Percentiles rank a stretch among this genome's conserved stretches.
phyloP scores from a whole-genome alignment of 2,329 filamentous ascomycete genomes.

The Tolypocladium paradoxum region DNA sequence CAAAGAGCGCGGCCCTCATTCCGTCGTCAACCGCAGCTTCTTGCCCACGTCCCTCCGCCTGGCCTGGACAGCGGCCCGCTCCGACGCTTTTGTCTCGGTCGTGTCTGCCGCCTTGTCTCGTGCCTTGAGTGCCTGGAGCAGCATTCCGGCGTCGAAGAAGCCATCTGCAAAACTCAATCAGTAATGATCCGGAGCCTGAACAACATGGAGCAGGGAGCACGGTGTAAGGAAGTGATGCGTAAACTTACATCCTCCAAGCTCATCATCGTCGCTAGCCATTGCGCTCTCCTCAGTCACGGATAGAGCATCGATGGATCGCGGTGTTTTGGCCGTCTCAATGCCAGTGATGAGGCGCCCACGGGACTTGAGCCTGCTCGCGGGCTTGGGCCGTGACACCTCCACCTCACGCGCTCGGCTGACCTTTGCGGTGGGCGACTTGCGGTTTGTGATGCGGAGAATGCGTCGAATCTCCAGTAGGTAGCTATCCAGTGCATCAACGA shows the following conservation, averaged over 20 bases:
- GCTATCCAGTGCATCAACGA: slow-evolving; percentile 78
- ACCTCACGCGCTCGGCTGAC: slow-evolving; percentile 44
- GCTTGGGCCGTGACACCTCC: slow-evolving; percentile 28
- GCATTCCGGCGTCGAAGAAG: slow-evolving; percentile 95
- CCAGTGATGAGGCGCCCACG: slow-evolving; percentile 62
- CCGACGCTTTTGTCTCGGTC: slow-evolving; percentile 42
- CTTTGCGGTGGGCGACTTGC: slow-evolving; percentile 30
- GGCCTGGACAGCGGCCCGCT: slow-evolving; percentile 48
- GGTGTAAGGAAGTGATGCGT: neutral
- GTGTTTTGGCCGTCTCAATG: slow-evolving; percentile 32
- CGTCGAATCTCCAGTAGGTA: slow-evolving; percentile 88
- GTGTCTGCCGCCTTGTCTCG: slow-evolving; percentile 44
- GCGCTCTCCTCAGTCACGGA: slow-evolving; percentile 60
- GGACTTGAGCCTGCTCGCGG: slow-evolving; percentile 48
- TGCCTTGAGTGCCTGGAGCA: slow-evolving; percentile 75
- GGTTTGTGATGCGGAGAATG: slow-evolving; percentile 59
- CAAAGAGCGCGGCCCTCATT: slow-evolving; percentile 1
- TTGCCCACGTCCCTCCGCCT: slow-evolving; percentile 61
- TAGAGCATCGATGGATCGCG: slow-evolving; percentile 36
- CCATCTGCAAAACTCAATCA: slow-evolving; percentile 54
- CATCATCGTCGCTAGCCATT: slow-evolving; percentile 71
- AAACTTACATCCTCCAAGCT: slow-evolving; percentile 82
- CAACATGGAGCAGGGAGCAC: neutral
- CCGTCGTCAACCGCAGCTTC: slow-evolving; percentile 42
- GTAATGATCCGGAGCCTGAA: slow-evolving; percentile 4